phyloP scores from a whole-genome alignment of 2,329 filamentous ascomycete genomes.

The Aspergillus sergii region DNA sequence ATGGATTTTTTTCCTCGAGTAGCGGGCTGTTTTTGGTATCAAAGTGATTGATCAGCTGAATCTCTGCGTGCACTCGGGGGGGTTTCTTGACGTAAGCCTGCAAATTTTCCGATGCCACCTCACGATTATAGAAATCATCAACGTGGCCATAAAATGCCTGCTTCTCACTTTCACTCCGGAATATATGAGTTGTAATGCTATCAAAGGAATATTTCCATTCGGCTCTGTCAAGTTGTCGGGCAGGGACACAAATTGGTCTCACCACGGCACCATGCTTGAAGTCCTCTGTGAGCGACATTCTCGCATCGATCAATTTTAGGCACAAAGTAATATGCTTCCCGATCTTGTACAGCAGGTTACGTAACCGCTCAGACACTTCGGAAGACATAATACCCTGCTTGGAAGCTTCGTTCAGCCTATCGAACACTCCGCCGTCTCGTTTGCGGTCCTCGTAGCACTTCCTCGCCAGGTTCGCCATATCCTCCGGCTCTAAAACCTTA shows the following conservation, averaged over 20 bases:
- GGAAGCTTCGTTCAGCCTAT: neutral
- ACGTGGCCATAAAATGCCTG: neutral
- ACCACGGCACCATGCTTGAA: neutral
- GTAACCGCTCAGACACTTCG: neutral
- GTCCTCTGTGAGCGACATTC: neutral
- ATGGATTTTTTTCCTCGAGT: neutral
- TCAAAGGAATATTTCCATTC: neutral
- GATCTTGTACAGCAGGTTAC: neutral
- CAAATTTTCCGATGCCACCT: neutral
- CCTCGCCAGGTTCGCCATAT: neutral
- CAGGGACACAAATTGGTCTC: neutral
- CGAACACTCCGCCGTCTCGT: neutral
- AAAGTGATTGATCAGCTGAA: neutral
- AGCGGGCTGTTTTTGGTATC: neutral
- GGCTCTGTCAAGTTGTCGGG: accelerated
- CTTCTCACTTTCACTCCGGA: neutral
- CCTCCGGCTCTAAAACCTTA: neutral
- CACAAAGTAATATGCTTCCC: neutral
- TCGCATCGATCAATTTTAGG: neutral
- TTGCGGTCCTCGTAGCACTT: neutral
- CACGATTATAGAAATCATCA: neutral
- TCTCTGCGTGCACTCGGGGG: neutral
- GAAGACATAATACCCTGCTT: neutral
- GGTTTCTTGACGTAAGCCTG: neutral
- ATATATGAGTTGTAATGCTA: neutral